phyloP scores from a whole-genome alignment of 148 eudicot species.

The Cornus kousa region DNA sequence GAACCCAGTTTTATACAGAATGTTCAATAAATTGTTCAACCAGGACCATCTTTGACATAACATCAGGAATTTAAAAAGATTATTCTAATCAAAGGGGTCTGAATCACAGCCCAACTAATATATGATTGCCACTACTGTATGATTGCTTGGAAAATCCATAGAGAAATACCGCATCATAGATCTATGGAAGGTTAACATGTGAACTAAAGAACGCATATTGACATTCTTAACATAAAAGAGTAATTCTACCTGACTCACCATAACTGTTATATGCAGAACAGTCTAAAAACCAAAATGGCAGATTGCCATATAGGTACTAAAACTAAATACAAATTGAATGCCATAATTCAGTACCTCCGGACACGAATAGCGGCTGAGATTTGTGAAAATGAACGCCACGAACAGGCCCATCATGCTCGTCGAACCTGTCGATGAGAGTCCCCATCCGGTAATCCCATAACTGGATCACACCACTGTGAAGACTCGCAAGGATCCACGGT shows the following conservation, averaged over 20 bases:
- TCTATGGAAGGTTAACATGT: neutral
- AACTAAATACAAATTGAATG: neutral
- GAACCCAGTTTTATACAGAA: neutral
- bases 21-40: neutral
- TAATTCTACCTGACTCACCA: neutral
- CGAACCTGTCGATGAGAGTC: conserved; percentile 83
- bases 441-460: conserved; percentile 97
- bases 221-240: too few species aligned
- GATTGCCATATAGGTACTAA: neutral
- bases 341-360: conserved; percentile 55
- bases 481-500: conserved; percentile 96
- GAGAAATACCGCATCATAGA: conserved; percentile 1
- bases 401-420: conserved; percentile 96
- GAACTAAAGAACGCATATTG: neutral
- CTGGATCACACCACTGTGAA: conserved; percentile 95
- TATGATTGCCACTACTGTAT: neutral
- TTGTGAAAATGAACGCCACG: conserved; percentile 89
- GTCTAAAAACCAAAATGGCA: neutral
- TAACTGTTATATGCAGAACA: neutral
- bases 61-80: neutral
- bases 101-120: neutral
- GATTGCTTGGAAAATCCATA: neutral
- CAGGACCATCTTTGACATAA: neutral
- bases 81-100: neutral
- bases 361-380: conserved; percentile 86